These are phyloP conservation scores for Vinca minor DNA, from an alignment of 257 asterid species.

Conservation along the genomic window DNA sequence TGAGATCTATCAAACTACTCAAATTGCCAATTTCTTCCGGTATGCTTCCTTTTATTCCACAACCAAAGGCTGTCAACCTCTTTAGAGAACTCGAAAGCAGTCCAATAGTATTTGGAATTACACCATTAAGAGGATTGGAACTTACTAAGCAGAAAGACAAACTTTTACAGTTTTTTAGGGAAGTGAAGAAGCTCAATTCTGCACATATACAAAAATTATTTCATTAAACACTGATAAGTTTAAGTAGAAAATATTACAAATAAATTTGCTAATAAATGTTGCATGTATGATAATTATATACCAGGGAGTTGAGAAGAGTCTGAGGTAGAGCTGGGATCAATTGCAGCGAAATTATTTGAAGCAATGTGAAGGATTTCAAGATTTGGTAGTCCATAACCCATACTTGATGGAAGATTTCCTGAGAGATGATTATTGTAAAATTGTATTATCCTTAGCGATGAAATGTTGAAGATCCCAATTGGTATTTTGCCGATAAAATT, in stretches of 20 bases:
- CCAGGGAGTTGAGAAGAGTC: background rate
- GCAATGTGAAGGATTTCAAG: background rate
- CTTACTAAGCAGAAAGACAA: background rate
- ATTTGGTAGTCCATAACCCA: background rate
- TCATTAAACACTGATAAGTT: background rate
- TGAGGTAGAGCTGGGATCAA: background rate
- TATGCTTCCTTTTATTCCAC: background rate
- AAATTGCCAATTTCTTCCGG: background rate
- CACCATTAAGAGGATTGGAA: background rate
- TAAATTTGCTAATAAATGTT: background rate
- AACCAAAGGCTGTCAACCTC: background rate
- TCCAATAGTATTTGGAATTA: background rate
- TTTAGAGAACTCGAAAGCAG: background rate
- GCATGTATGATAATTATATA: background rate
- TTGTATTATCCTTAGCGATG: background rate
- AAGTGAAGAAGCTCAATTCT: slow-evolving; percentile 1
- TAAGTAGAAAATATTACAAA: too few relatives aligned
- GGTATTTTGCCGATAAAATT: background rate
- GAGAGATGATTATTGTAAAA: background rate
- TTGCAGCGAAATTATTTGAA: background rate
- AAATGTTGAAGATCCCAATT: slow-evolving; percentile 2
- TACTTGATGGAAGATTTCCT: background rate
- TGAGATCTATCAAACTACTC: background rate
- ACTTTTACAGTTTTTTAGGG: background rate
- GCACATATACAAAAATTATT: background rate